Conservation (phyloP, 2,329 filamentous ascomycete genomes). For the Apiospora kogelbergensis region DNA sequence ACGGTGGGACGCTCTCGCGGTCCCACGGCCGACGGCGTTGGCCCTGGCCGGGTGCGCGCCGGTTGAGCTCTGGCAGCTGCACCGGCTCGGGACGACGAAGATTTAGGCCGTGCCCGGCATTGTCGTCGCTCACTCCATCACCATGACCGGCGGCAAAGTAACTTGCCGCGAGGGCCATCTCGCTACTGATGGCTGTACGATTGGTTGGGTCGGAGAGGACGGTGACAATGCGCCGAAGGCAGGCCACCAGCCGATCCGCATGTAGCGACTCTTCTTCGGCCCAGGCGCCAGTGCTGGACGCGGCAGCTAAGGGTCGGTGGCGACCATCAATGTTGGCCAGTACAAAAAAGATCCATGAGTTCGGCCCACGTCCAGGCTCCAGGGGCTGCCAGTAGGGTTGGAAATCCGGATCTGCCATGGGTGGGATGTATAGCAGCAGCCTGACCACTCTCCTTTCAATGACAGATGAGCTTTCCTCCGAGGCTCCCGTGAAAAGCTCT, state of each 20-base stretch:
- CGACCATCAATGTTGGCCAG: slow-evolving; percentile 16
- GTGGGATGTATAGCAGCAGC: background rate
- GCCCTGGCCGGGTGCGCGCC: background rate
- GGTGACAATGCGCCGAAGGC: slow-evolving; percentile 19
- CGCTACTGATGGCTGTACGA: slow-evolving; percentile 17
- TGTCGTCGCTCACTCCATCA: background rate
- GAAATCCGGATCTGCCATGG: slow-evolving; percentile 9
- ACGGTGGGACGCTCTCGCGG: slow-evolving; percentile 16
- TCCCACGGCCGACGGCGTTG: slow-evolving; percentile 18
- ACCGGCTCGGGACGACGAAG: slow-evolving; percentile 5
- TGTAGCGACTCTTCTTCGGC: slow-evolving; percentile 14
- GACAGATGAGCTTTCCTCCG: background rate
- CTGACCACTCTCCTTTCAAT: background rate
- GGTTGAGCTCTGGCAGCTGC: slow-evolving; percentile 4
- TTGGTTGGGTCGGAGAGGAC: slow-evolving; percentile 21
- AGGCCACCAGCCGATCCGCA: slow-evolving; percentile 18
- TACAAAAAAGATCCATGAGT: slow-evolving; percentile 20
- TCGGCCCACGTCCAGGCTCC: slow-evolving; percentile 11
- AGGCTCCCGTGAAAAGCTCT: background rate
- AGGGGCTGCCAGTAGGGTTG: slow-evolving; percentile 18
- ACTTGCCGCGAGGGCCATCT: slow-evolving; percentile 17
- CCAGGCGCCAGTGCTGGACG: slow-evolving; percentile 14
- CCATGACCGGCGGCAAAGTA: slow-evolving; percentile 12
- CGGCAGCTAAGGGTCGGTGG: slow-evolving; percentile 17
- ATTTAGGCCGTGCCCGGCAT: background rate